These are phyloP conservation scores for Polysphondylium violaceum DNA, from an alignment of 78 protist genomes.

Conservation along the genomic window DNA sequence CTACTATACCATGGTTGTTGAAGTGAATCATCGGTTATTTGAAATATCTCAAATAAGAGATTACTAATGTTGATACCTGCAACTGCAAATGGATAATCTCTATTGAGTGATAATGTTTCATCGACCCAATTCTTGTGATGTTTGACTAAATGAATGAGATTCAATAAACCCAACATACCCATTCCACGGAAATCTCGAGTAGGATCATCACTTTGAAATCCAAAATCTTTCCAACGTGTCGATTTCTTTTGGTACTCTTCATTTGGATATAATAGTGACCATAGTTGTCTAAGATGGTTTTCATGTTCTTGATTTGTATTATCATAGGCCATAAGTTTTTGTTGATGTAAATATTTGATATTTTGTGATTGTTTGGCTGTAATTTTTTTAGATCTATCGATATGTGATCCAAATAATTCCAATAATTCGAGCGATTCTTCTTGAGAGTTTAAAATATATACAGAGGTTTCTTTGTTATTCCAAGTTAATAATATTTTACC, in stretches of 20 bases:
- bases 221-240: constrained; percentile 48
- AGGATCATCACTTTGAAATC: constrained; percentile 64
- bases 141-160: constrained; percentile 38
- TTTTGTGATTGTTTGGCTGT: constrained; percentile 71
- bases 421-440: constrained; percentile 55
- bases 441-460: constrained; percentile 43
- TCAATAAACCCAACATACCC: constrained; percentile 68
- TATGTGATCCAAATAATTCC: constrained; percentile 71
- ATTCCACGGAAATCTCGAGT: constrained; percentile 69
- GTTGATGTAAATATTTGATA: constrained; percentile 31
- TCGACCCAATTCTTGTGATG: constrained; percentile 56
- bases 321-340: constrained; percentile 23
- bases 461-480: constrained; percentile 69
- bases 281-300: constrained; percentile 10
- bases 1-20: constrained; percentile 70
- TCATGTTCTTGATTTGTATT: constrained; percentile 29
- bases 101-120: background rate
- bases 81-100: constrained; percentile 74
- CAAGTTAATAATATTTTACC: constrained; percentile 72
- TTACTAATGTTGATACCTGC: constrained; percentile 66
- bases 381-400: constrained; percentile 54
- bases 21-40: constrained; percentile 41
- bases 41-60: constrained; percentile 43
- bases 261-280: constrained; percentile 25
- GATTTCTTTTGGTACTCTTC: constrained; percentile 31